These are phyloP conservation scores for Aspergillus heteromorphus DNA, from an alignment of 495 filamentous ascomycete genomes.

Conservation along the genomic window DNA sequence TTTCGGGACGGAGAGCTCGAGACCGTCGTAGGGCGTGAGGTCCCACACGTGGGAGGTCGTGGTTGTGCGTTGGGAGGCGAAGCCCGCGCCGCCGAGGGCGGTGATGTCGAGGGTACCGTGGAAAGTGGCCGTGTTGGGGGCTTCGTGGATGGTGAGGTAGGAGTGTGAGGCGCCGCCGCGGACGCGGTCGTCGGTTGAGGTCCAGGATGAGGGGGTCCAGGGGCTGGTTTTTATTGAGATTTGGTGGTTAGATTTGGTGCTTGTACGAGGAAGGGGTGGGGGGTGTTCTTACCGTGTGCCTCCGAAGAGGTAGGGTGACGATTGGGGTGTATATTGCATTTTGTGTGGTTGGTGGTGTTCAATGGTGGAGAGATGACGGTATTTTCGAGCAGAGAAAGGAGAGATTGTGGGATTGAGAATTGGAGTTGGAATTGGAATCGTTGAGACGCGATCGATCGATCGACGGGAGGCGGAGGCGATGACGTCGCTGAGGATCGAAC, in stretches of 20 bases:
- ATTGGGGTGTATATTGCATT: background rate
- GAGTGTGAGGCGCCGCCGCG: constrained; percentile 66
- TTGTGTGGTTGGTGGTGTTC: background rate
- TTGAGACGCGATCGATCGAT: constrained; percentile 2
- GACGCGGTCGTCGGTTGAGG: constrained; percentile 63
- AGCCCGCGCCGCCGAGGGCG: constrained; percentile 77
- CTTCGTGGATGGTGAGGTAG: constrained; percentile 32
- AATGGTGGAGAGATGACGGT: background rate
- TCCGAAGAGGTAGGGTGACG: constrained; percentile 10
- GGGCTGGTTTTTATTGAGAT: constrained; percentile 14
- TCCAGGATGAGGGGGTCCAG: constrained; percentile 60
- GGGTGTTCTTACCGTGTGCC: constrained; percentile 6
- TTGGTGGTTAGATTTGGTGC: no score
- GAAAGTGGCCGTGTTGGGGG: constrained; percentile 39
- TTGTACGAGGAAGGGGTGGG: background rate
- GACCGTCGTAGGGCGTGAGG: constrained; percentile 48
- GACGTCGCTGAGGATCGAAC: constrained; percentile 1
- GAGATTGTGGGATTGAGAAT: background rate
- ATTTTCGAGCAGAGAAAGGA: background rate
- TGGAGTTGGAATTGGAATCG: background rate
- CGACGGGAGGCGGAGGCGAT: background rate
- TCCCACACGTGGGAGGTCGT: constrained; percentile 49
- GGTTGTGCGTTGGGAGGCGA: constrained; percentile 68
- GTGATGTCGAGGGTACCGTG: constrained; percentile 64
- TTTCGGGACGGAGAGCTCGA: constrained; percentile 37